Evolutionary conservation across 2,329 filamentous ascomycete genomes (phyloP), one percentile per base, ranked within the genome.

Genomic region (Epichloe gansuensis): DNA sequence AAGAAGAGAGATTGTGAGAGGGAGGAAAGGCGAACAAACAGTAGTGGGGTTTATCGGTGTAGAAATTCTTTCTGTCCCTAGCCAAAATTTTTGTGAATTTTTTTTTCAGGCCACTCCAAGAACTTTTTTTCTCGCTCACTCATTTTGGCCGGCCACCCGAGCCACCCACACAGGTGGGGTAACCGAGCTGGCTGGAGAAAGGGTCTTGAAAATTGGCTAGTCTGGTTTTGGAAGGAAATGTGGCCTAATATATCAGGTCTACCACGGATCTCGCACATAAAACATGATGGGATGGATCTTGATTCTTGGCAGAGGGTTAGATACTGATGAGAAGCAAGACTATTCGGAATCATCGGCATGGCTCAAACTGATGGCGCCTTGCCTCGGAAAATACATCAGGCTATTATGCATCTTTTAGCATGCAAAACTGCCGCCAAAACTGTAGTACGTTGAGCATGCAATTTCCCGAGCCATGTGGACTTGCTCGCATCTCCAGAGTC

Each of bases 41-140:
- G 55, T 65, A 63, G 66, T 67, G 66, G 66, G 66, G 66, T 67
- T 58, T 55, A 62, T 62, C 60, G 60, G 57, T 62, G 65, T 63
- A 68, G 64, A 68, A 67, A 65, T 68, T 66, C 64, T 64, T 47
- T 48, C 42, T 11, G 42, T 59, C 60, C 61, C 60, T 57, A 61
- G 61, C 51, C 58, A 57, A 60, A 62, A 60, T 5, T 63, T 65
- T 65, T 65, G 61, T 67, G 61, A 61, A 39, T 54, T 54, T 54
- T 61, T 56, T 63, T 66, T 65, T 63, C 28, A n/a, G 42, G 42
- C 15, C 49, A 38, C 15, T 42, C 11, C 21, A 46, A 31, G n/a
- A 5, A 44, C 13, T 65, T 67, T 67, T 67, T 63, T 63, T 62
- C 62, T 58, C 59, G 8, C 41, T 39, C 42, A 46, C 49, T 51